Conservation (phyloP, 148 eudicot species). For the Mesembryanthemum crystallinum region DNA sequence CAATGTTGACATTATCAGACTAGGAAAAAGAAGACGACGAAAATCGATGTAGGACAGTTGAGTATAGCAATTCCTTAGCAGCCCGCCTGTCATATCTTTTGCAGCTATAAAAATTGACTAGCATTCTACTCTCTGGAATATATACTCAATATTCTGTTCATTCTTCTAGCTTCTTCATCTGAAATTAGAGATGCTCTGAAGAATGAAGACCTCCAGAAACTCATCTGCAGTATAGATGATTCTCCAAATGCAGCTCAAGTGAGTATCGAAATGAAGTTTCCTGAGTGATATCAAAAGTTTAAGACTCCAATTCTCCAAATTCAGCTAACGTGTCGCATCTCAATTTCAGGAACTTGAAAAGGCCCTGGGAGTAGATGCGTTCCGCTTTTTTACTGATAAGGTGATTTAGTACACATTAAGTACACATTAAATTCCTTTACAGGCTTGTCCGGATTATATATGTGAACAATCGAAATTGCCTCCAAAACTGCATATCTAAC, state of each 20-base stretch:
- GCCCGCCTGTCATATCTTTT: background rate
- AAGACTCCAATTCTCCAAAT: no score
- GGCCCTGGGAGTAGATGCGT: constrained; percentile 59
- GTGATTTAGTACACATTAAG: constrained; percentile 36
- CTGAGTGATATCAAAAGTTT: background rate
- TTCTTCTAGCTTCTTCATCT: constrained; percentile 55
- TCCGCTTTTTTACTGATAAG: constrained; percentile 63
- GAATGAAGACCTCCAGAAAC: constrained; percentile 57
- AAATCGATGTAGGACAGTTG: no score
- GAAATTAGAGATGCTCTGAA: constrained; percentile 68
- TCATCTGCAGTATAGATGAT: constrained; percentile 45
- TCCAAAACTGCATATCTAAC: no score
- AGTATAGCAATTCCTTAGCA: no score
- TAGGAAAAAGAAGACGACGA: no score
- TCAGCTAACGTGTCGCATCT: background rate
- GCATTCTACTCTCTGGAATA: background rate
- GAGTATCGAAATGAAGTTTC: constrained; percentile 22
- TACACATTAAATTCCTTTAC: background rate
- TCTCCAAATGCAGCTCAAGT: constrained; percentile 58
- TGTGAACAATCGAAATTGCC: no score
- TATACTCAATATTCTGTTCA: background rate
- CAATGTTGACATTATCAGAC: background rate
- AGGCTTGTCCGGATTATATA: background rate
- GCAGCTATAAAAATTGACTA: background rate
- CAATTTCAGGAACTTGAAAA: constrained; percentile 57